These are phyloP conservation scores for Chaetoceros tenuissimus DNA, from an alignment of 108 stramenopile species.

Conservation along the genomic window DNA sequence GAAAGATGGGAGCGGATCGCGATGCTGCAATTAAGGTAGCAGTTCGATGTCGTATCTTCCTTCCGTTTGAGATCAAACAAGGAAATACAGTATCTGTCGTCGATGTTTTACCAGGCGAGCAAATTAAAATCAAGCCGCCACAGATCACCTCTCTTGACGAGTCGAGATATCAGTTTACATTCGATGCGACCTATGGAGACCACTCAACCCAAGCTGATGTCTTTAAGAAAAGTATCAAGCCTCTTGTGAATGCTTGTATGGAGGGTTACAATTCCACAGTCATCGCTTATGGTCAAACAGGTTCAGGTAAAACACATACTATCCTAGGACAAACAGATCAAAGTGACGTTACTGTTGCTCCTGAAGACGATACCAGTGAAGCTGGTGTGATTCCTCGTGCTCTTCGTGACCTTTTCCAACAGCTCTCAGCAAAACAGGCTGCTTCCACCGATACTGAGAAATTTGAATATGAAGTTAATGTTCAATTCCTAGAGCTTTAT, in stretches of 20 bases:
- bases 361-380: constrained; percentile 25
- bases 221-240: constrained; percentile 35
- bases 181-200: constrained; percentile 51
- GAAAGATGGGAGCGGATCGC: not conserved
- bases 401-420: constrained; percentile 43
- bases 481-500: constrained; percentile 82
- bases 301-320: constrained; percentile 77
- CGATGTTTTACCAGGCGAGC: not conserved
- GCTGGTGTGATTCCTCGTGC: constrained; percentile 77
- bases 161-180: constrained; percentile 30
- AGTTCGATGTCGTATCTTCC: constrained; percentile 30
- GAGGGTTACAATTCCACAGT: constrained; percentile 97
- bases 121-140: not conserved
- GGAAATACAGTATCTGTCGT: constrained; percentile 16
- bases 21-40: constrained; percentile 22
- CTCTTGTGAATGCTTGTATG: constrained; percentile 53
- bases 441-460: constrained; percentile 4
- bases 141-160: not conserved
- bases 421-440: constrained; percentile 17
- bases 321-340: constrained; percentile 32
- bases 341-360: constrained; percentile 10
- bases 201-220: constrained; percentile 39
- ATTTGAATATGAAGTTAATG: constrained; percentile 51
- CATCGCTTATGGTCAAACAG: constrained; percentile 95
- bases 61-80: constrained; percentile 21